Conservation (phyloP, 176 grass and related monocot genomes). For the Pontederia paniculata region DNA sequence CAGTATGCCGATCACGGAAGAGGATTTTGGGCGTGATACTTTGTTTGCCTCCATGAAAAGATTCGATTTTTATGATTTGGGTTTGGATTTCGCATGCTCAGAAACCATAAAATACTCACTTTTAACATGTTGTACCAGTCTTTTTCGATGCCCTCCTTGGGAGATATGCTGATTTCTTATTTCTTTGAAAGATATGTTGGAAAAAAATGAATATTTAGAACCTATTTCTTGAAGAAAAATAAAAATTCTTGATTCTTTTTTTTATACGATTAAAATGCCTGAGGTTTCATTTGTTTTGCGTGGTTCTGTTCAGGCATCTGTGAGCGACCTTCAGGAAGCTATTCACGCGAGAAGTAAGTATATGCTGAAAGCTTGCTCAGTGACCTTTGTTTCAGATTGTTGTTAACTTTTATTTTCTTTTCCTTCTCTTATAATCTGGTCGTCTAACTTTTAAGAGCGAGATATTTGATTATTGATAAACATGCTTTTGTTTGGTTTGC, state of each 20-base stretch:
- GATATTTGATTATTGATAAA: too few species aligned
- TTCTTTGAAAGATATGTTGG: too few species aligned
- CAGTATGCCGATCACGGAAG: too few species aligned
- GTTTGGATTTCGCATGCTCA: too few species aligned
- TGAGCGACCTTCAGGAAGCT: conserved; percentile 77
- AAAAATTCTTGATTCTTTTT: too few species aligned
- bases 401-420: background rate
- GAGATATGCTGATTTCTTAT: too few species aligned
- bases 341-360: conserved; percentile 61
- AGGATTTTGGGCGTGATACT: too few species aligned
- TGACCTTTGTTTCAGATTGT: background rate
- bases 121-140: background rate
- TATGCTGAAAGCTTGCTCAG: background rate
- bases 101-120: background rate
- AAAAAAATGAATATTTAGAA: too few species aligned
- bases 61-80: background rate
- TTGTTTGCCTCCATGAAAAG: background rate
- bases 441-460: too few species aligned
- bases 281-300: conserved; percentile 10
- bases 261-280: background rate
- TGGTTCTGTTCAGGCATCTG: conserved; percentile 60
- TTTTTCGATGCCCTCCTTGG: background rate
- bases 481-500: too few species aligned
- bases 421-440: too few species aligned
- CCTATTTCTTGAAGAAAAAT: too few species aligned